Base-by-base conservation (phyloP, 495 filamentous ascomycete genomes). In the Penicillium cataractarum region DNA sequence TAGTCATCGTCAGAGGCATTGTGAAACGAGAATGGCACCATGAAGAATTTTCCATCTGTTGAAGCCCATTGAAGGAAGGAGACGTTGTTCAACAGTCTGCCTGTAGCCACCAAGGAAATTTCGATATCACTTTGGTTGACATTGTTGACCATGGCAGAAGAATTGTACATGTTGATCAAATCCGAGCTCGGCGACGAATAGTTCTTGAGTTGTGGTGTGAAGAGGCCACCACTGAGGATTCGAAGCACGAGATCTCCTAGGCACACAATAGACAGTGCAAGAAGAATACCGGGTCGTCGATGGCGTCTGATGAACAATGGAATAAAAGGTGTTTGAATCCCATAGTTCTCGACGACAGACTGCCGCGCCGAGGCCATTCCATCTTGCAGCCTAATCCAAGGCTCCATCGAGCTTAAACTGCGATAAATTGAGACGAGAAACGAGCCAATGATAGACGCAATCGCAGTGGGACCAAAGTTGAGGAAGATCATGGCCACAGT, bases 361-460 rank as follows among this genome's bases (percentile, higher is more conserved):
- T 56, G 31, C 39, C 26, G 35, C 0, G 64, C 42, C 0, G 48
- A 8, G 5, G 62, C 60, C 57, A 57, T 58, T 0, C 67, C 69
- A 5, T 64, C 51, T 37, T 61, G 50, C 22, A 74, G 40, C 9
- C 27, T 62, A 1, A 68, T 40, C 72, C 72, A 74, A 0, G 72
- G 67, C 33, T 74, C 69, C 22, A 68, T 48, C 15, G 56, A 19
- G 12, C 60, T 61, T 10, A 72, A n/a, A 57, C 70, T 62, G 6
- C 72, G 67, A 29, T 64, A 65, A 6, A 69, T 56, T 0, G 72
- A 74, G 4, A 46, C 55, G n/a, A 70, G 54, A 2, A 72, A 64
- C 0, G 67, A 58, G 29, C 64, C 64, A 7, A 74, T 64, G 21
- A 69, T 64, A 1, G 69, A 74, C 0, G 72, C 63, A n/a, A 74